phyloP scores from a whole-genome alignment of 2,329 filamentous ascomycete species.

The Pyrenophora tritici-repentis region DNA sequence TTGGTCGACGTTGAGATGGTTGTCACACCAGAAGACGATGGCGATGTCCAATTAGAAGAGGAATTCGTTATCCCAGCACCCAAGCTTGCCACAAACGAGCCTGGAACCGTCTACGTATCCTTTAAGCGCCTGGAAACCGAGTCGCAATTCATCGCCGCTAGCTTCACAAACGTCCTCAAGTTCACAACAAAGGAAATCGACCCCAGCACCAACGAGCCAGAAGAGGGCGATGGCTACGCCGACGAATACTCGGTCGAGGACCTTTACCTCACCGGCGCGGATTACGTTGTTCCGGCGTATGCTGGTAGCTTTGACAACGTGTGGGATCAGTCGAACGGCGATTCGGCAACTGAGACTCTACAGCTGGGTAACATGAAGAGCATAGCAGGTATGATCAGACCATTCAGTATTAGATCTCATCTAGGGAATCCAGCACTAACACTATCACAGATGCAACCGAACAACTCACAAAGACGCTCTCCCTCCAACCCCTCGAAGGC shows the following conservation, averaged over 20 bases:
- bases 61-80: slow-evolving; percentile 92
- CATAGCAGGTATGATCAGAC: slow-evolving; percentile 74
- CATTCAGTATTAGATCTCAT: not conserved
- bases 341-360: slow-evolving; percentile 89
- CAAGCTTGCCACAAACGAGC: slow-evolving; percentile 80
- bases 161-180: slow-evolving; percentile 90
- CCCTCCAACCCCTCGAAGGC: slow-evolving; percentile 90
- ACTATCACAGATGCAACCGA: slow-evolving; percentile 78
- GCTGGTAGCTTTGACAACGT: slow-evolving; percentile 94
- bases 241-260: slow-evolving; percentile 98
- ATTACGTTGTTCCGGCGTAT: slow-evolving; percentile 92
- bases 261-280: slow-evolving; percentile 85
- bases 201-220: slow-evolving; percentile 87
- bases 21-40: slow-evolving; percentile 83
- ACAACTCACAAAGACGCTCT: slow-evolving; percentile 82
- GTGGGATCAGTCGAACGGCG: slow-evolving; percentile 91
- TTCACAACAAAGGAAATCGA: slow-evolving; percentile 99
- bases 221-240: slow-evolving; percentile 83
- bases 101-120: slow-evolving; percentile 91
- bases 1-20: slow-evolving; percentile 62
- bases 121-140: slow-evolving; percentile 85
- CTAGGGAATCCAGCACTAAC: slow-evolving; percentile 20
- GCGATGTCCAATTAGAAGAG: slow-evolving; percentile 72
- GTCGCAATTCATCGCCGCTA: slow-evolving; percentile 74
- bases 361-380: slow-evolving; percentile 87